Conservation (phyloP, 2,329 filamentous ascomycete species). For the Fusarium sp. region DNA sequence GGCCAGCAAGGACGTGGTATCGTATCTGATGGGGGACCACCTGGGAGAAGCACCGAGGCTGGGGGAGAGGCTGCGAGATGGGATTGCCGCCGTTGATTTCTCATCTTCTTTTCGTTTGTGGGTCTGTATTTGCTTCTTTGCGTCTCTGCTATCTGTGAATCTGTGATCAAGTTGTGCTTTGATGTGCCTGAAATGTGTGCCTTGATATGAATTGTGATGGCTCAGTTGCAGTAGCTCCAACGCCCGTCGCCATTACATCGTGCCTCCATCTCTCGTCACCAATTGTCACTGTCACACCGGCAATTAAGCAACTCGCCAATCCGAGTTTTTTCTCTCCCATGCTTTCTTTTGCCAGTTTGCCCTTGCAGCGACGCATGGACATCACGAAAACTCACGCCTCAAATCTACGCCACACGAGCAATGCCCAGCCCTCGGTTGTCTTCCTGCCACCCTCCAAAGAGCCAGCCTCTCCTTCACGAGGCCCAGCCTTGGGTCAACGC, state of each 20-base stretch:
- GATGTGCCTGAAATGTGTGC: slow-evolving; percentile 20
- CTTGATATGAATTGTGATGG: slow-evolving; percentile 14
- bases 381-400: not conserved
- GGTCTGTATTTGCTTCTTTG: not conserved
- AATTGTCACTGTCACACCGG: slow-evolving; percentile 16
- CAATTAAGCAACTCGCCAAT: not conserved
- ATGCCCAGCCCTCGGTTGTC: slow-evolving; percentile 12
- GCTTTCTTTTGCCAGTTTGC: not conserved
- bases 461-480: not conserved
- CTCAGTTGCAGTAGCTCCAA: slow-evolving; percentile 30
- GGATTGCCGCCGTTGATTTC: not conserved
- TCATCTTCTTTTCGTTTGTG: not conserved
- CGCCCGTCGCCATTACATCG: not conserved
- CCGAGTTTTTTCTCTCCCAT: slow-evolving; percentile 1
- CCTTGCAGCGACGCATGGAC: slow-evolving; percentile 22
- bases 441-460: slow-evolving; percentile 25
- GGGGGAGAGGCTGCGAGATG: slow-evolving; percentile 1
- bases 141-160: not conserved
- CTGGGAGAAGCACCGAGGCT: not conserved
- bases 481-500: slow-evolving; percentile 22
- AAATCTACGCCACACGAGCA: slow-evolving; percentile 24
- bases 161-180: slow-evolving; percentile 27
- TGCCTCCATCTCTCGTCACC: slow-evolving; percentile 13
- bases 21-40: not conserved
- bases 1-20: not conserved